Conservation (phyloP, 345 rosid genomes). For the Euphorbia lathyris region DNA sequence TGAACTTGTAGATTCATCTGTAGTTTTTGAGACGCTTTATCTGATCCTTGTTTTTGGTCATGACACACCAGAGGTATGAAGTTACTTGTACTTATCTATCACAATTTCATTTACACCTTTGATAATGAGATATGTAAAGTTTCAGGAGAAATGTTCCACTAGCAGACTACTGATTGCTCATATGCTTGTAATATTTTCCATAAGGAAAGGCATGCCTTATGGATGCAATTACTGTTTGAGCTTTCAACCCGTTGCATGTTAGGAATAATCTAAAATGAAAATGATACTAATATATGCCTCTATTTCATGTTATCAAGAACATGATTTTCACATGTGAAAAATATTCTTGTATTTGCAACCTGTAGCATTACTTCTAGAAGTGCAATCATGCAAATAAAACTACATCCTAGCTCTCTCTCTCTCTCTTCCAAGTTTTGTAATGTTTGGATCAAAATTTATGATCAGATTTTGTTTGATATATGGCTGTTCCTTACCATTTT, state of each 20-base stretch:
- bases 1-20: conserved; percentile 95
- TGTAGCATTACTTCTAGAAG: background rate
- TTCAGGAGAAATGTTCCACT: background rate
- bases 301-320: background rate
- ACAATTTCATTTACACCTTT: background rate
- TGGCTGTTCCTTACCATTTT: conserved; percentile 3
- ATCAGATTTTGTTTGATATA: background rate
- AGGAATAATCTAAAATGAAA: background rate
- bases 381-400: background rate
- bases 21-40: conserved; percentile 90
- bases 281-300: background rate
- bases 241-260: background rate
- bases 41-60: conserved; percentile 76
- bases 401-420: background rate
- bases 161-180: background rate
- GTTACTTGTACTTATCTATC: background rate
- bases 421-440: background rate
- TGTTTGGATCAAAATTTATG: background rate
- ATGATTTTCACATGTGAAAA: background rate
- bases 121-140: background rate
- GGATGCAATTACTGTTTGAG: background rate
- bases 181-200: background rate
- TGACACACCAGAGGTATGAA: conserved; percentile 74
- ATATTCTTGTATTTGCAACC: background rate
- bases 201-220: background rate